Evolutionary conservation across 2,329 filamentous ascomycete genomes (phyloP), one percentile per base, ranked within the genome.

Genomic region (Arthrinium puccinioides): DNA sequence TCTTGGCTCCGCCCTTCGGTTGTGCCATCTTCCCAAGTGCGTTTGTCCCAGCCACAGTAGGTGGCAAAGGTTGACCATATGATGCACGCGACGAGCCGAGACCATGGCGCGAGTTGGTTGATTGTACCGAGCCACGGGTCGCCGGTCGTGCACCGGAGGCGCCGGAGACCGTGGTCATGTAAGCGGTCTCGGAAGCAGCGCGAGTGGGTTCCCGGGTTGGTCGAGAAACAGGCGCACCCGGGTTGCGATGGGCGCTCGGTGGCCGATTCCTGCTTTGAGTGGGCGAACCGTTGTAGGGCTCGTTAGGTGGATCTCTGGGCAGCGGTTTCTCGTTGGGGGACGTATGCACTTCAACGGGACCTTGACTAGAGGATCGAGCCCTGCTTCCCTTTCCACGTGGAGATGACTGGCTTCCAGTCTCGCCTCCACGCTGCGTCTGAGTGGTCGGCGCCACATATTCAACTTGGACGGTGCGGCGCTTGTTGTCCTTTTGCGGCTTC

Each of bases 401-500:
- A 9, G 55, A 48, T 15, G 49, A 36, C 20, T 52, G 50, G 27
- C 20, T 34, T 27, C 55, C 52, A 5, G 47, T 62, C 43, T 54
- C 44, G 9, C 61, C 76, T 21, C 84, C 87, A 46, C 90, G 78
- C 44, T 82, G 75, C 1, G 90, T 96, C 54, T 90, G 81, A 6
- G 87, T 94, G 19, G 82, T 81, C 18, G 92, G 92, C 15, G 89
- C 85, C 39, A 97, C 92, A 60, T 98, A 98, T 66, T 98, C 92
- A 43, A 98, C 86, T 63, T 98, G 92, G 1, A 98, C 87, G 0
- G 92, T 98, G 50, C 89, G 79, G 40, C 92, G 81, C 64, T 97
- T 97, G 52, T 84, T 84, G 56, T 96, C 89, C 48, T 88, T 83
- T 57, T 85, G 84, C 28, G 77, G 73, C 52, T 80, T 80, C 21